Evolutionary conservation across 2,329 filamentous ascomycete species (phyloP).

Genomic region (Niveomyces coronatus): DNA sequence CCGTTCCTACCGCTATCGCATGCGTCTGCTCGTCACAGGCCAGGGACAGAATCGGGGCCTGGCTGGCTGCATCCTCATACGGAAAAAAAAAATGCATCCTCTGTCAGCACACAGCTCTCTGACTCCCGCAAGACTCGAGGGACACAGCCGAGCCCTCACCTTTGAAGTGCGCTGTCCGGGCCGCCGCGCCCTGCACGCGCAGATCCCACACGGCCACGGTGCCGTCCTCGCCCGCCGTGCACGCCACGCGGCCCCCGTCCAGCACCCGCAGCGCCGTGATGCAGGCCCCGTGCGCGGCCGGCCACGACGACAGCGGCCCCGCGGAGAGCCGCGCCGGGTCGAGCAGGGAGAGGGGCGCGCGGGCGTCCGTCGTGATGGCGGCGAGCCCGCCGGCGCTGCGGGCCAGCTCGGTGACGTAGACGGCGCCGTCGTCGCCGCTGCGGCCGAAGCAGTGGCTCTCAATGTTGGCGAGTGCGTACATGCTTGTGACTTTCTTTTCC

Average conservation of each 20-base stretch:
- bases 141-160: slow-evolving; percentile 26
- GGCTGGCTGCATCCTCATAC: slow-evolving; percentile 24
- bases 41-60: slow-evolving; percentile 51
- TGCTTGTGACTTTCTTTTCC: slow-evolving; percentile 7
- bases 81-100: not conserved
- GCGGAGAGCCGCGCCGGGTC: slow-evolving; percentile 46
- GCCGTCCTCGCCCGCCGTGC: slow-evolving; percentile 64
- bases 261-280: slow-evolving; percentile 52
- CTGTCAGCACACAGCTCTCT: not conserved
- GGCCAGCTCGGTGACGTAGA: slow-evolving; percentile 50
- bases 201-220: slow-evolving; percentile 57
- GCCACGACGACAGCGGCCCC: slow-evolving; percentile 36
- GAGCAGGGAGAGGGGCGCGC: slow-evolving; percentile 55
- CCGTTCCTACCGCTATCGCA: slow-evolving; percentile 61
- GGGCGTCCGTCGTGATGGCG: slow-evolving; percentile 60
- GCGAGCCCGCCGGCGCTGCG: slow-evolving; percentile 43
- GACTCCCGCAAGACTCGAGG: slow-evolving; percentile 12
- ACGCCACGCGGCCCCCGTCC: slow-evolving; percentile 43
- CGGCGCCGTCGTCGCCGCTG: slow-evolving; percentile 19
- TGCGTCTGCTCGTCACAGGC: slow-evolving; percentile 47
- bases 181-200: slow-evolving; percentile 31
- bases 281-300: slow-evolving; percentile 45
- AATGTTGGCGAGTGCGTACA: slow-evolving; percentile 25
- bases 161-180: slow-evolving; percentile 33
- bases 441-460: slow-evolving; percentile 21